Evolutionary conservation across 1,284 basidiomycete species (phyloP).

Genomic region (Cryptococcus floricola): DNA sequence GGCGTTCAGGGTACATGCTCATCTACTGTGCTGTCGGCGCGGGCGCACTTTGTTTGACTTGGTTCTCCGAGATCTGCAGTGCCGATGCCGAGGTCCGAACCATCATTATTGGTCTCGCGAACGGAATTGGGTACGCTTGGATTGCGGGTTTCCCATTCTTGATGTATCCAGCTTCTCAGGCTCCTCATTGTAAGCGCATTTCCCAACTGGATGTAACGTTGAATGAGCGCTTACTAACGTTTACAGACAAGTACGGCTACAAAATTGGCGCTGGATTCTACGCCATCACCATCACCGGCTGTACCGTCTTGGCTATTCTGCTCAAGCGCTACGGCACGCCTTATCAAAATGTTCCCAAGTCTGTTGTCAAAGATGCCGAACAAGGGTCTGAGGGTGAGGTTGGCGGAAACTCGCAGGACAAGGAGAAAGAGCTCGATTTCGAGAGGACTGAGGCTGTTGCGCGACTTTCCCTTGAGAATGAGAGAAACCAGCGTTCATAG

Average conservation of each 20-base stretch:
- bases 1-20: conserved; percentile 3
- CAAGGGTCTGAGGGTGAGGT: no score
- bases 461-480: no score
- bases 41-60: conserved; percentile 3
- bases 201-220: no score
- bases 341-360: conserved; percentile 4
- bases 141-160: conserved; percentile 4
- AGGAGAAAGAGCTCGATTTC: no score
- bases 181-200: conserved; percentile 4
- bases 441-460: no score
- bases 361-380: no score
- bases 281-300: conserved; percentile 2
- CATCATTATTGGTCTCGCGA: conserved; percentile 8
- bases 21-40: conserved; percentile 8
- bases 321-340: conserved; percentile 1
- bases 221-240: background rate
- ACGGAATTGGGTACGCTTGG: conserved; percentile 4
- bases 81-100: conserved; percentile 8
- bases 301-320: background rate
- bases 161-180: conserved; percentile 8
- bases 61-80: conserved; percentile 8
- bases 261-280: conserved; percentile 8
- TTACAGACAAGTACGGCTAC: conserved; percentile 10
- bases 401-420: no score
- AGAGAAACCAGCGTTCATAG: no score